A percentile compares a stretch with the other conserved stretches of the same genome.
Conservation (phyloP, 305 asterid genomes). For the Fraxinus platypoda region DNA sequence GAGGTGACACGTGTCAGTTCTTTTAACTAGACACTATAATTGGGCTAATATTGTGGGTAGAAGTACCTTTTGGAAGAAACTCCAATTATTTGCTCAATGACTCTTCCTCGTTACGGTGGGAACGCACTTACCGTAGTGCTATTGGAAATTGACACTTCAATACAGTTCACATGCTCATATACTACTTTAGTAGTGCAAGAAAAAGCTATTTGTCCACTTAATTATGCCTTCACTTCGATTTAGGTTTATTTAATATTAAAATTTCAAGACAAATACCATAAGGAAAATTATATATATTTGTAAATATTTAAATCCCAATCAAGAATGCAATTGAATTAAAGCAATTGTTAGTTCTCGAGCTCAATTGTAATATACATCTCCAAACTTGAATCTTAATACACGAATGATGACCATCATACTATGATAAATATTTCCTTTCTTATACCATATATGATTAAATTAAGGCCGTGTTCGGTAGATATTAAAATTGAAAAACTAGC, state of each 20-base stretch:
- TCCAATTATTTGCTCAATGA: conserved; percentile 10
- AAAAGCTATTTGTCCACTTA: not conserved
- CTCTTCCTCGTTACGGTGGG: conserved; percentile 9
- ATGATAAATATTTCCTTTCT: too few species aligned
- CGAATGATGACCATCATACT: too few species aligned
- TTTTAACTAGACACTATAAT: not conserved
- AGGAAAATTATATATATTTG: not conserved
- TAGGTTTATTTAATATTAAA: not conserved
- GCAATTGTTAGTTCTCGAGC: too few species aligned
- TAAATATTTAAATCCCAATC: too few species aligned
- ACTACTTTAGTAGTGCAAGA: not conserved
- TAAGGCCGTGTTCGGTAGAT: too few species aligned
- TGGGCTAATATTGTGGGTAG: conserved; percentile 20
- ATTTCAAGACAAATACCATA: not conserved
- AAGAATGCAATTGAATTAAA: too few species aligned
- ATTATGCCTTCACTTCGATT: not conserved
- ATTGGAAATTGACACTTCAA: not conserved
- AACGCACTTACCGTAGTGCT: conserved; percentile 16
- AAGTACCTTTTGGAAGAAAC: not conserved
- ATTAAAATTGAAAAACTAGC: too few species aligned
- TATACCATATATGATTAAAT: too few species aligned
- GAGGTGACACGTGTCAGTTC: conserved; percentile 14
- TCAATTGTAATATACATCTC: too few species aligned
- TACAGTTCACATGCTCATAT: not conserved
- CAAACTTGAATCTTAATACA: too few species aligned